A percentile compares a stretch with the other conserved stretches of the same genome.
phyloP scores from a whole-genome alignment of 805 yeast genomes.

The Candida pini region DNA sequence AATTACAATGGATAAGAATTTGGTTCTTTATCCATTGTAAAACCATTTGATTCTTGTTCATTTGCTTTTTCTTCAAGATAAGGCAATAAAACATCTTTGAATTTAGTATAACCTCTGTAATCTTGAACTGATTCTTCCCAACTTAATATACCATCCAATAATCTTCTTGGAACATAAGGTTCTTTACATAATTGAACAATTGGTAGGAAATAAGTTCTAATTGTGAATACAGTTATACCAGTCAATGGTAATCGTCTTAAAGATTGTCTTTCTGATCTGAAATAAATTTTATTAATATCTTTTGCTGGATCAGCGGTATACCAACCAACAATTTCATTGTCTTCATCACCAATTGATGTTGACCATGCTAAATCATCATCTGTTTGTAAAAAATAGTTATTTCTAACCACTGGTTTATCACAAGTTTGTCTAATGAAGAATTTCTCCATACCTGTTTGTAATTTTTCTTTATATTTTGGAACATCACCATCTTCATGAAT shows the following conservation, averaged over 20 bases:
- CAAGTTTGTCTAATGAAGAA: slow-evolving; percentile 51
- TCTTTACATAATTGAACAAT: slow-evolving; percentile 48
- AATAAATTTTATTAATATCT: slow-evolving; percentile 41
- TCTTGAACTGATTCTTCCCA: slow-evolving; percentile 58
- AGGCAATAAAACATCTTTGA: slow-evolving; percentile 49
- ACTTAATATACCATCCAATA: slow-evolving; percentile 51
- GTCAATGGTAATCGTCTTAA: slow-evolving; percentile 53
- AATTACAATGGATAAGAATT: slow-evolving; percentile 38
- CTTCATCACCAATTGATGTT: slow-evolving; percentile 54
- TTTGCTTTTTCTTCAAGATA: slow-evolving; percentile 42
- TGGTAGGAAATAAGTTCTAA: slow-evolving; percentile 60
- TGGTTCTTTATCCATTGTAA: slow-evolving; percentile 34
- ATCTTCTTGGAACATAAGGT: slow-evolving; percentile 56
- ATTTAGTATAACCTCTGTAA: slow-evolving; percentile 54
- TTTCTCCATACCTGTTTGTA: slow-evolving; percentile 60
- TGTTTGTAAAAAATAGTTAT: slow-evolving; percentile 61
- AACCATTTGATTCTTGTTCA: slow-evolving; percentile 43
- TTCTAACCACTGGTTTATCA: slow-evolving; percentile 62
- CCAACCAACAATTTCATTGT: slow-evolving; percentile 52
- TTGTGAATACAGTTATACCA: slow-evolving; percentile 55
- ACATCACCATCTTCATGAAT: slow-evolving; percentile 67
- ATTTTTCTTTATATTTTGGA: slow-evolving; percentile 55
- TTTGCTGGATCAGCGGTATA: slow-evolving; percentile 50
- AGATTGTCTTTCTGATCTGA: slow-evolving; percentile 61
- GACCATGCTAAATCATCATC: slow-evolving; percentile 65